Percentiles rank a stretch among this genome's conserved stretches.
Conservation (phyloP, 208 protist species). For the Leptomonas seymouri region DNA sequence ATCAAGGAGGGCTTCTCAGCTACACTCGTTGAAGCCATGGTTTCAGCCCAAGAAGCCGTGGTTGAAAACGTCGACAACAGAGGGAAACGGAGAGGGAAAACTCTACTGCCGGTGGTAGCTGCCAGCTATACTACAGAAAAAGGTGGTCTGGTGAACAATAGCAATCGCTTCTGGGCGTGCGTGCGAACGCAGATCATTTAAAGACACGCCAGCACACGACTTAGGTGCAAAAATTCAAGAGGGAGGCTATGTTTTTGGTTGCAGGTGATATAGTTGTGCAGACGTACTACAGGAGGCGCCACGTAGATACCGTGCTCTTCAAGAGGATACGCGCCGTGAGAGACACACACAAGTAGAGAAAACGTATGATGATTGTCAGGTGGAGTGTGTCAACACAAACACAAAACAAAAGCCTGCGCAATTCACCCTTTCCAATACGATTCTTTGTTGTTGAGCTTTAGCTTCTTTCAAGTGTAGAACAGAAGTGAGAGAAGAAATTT, state of each 20-base stretch:
- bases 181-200: too few species aligned
- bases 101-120: too few species aligned
- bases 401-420: not conserved
- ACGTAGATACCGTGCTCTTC: not conserved
- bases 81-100: too few species aligned
- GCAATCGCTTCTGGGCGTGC: too few species aligned
- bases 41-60: too few species aligned
- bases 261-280: too few species aligned
- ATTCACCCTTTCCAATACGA: not conserved
- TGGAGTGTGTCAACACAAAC: not conserved
- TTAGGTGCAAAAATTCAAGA: too few species aligned
- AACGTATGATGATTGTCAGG: not conserved
- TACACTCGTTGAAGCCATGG: constrained; percentile 8
- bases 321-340: not conserved
- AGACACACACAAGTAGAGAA: not conserved
- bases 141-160: too few species aligned
- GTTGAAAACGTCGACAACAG: not conserved
- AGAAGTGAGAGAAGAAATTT: not conserved
- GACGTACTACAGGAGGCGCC: too few species aligned
- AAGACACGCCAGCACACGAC: too few species aligned
- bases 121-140: too few species aligned
- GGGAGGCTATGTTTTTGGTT: too few species aligned
- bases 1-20: constrained; percentile 41
- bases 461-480: not conserved
- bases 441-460: not conserved